Evolutionary conservation across 345 rosid species (phyloP).

Genomic region (Hibiscus mutabilis): DNA sequence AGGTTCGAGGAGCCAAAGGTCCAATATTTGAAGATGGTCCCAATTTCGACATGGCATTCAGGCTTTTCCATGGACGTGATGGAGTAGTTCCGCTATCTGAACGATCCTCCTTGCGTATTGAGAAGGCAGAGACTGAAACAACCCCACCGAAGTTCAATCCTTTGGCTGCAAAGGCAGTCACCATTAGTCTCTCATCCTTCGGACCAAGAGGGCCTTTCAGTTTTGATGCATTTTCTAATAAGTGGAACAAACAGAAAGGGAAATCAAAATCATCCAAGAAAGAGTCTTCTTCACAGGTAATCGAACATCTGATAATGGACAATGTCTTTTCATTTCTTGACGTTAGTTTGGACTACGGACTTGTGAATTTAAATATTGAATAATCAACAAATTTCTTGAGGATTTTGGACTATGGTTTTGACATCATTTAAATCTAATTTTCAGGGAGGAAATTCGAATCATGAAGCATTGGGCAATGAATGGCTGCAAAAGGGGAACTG

Average conservation of each 20-base stretch:
- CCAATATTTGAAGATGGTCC: conserved; percentile 99
- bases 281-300: conserved; percentile 64
- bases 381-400: background rate
- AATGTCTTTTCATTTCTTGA: background rate
- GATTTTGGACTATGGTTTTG: background rate
- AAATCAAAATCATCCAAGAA: conserved; percentile 59
- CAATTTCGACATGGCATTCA: conserved; percentile 84
- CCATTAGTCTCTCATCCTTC: conserved; percentile 89
- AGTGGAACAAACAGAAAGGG: conserved; percentile 49
- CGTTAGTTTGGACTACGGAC: background rate
- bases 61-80: conserved; percentile 86
- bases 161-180: conserved; percentile 91
- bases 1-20: conserved; percentile 64
- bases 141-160: conserved; percentile 63
- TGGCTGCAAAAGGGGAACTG: conserved; percentile 89
- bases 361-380: background rate
- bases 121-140: conserved; percentile 26
- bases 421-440: conserved; percentile 21
- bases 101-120: conserved; percentile 27
- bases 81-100: conserved; percentile 94
- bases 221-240: conserved; percentile 67
- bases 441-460: conserved; percentile 63
- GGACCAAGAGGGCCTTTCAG: conserved; percentile 82
- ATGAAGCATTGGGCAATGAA: conserved; percentile 70
- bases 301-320: background rate